Base-by-base conservation (phyloP, 495 filamentous ascomycete species). In the Neurospora sp. region DNA sequence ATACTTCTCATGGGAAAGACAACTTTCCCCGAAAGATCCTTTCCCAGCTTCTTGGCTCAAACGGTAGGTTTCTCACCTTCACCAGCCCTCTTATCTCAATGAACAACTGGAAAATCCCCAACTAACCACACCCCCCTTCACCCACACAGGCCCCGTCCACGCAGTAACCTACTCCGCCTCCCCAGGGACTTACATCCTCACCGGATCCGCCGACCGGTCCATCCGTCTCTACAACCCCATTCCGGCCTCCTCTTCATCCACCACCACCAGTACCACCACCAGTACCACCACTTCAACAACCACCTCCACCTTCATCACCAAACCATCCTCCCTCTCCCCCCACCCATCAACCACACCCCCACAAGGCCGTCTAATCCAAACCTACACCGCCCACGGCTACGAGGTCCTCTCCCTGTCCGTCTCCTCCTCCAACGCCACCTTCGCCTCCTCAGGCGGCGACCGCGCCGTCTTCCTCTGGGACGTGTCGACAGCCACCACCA, bases 401-500 rank as follows among this genome's bases (percentile, higher is more conserved):
- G 90, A 91, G 61, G 91, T 99, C 53, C 91, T 97, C 73, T 91
- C 92, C 73, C 83, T 99, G 53, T 85, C 87, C 74, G 90, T 97
- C 69, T 82, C 88, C n/a, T 74, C 79, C 66, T 89, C 92, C 82
- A 99, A 99, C 85, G 86, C 91, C 69, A 87, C 87, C 40, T 97
- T 98, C 79, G 89, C 88, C 31, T 92, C 89, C 53, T 88, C 89
- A 3, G 96, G 96, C 78, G 96, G 96, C 59, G 96, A 99, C 84
- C 89, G 93, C 75, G 87, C 86, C 76, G 93, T 97, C 5, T 97
- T 97, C 78, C 87, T 97, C 20, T 99, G 96, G 96, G 96, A 99
- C 82, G 96, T 98, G 0, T 83, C 89, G 6, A 91, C 91, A 6
- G 93, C 91, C 10, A 82, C 83, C 75, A 97, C 95, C 1, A 78